A percentile compares a stretch with the other conserved stretches of the same genome.
These are phyloP conservation scores for Salix dunnii DNA, from an alignment of 345 rosid species.

Conservation along the genomic window DNA sequence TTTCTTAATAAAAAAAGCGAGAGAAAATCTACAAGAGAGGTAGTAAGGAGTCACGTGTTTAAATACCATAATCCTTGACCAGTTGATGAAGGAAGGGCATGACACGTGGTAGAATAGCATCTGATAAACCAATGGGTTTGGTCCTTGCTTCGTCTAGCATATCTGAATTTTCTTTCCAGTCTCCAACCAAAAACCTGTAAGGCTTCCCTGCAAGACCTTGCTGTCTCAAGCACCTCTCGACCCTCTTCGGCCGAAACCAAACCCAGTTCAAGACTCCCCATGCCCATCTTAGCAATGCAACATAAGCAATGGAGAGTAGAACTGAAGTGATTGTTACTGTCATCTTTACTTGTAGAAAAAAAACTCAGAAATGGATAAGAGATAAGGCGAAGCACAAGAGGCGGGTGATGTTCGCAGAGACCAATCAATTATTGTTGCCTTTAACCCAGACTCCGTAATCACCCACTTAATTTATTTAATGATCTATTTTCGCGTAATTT, in stretches of 20 bases:
- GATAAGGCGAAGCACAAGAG: too few species aligned
- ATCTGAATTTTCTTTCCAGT: conserved; percentile 23
- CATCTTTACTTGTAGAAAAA: not conserved
- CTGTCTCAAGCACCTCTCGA: conserved; percentile 39
- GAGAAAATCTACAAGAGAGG: not conserved
- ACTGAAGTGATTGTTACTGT: not conserved
- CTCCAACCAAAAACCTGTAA: conserved; percentile 39
- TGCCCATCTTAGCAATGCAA: not conserved
- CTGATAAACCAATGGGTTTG: conserved; percentile 29
- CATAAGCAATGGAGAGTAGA: not conserved
- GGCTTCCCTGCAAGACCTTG: conserved; percentile 48
- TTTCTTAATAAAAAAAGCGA: too few species aligned
- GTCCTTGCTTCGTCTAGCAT: conserved; percentile 31
- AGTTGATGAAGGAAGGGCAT: conserved; percentile 32
- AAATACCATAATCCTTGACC: conserved; percentile 33
- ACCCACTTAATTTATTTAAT: too few species aligned
- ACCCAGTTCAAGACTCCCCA: conserved; percentile 38
- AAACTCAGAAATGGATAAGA: too few species aligned
- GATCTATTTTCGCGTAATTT: too few species aligned
- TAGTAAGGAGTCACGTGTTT: not conserved
- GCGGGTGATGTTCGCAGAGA: too few species aligned
- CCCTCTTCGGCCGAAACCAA: conserved; percentile 47
- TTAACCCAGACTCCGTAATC: too few species aligned
- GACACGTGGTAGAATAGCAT: conserved; percentile 34
- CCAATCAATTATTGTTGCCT: too few species aligned